Base-by-base conservation (phyloP, 441 rosid genomes). In the Adansonia gregorii region DNA sequence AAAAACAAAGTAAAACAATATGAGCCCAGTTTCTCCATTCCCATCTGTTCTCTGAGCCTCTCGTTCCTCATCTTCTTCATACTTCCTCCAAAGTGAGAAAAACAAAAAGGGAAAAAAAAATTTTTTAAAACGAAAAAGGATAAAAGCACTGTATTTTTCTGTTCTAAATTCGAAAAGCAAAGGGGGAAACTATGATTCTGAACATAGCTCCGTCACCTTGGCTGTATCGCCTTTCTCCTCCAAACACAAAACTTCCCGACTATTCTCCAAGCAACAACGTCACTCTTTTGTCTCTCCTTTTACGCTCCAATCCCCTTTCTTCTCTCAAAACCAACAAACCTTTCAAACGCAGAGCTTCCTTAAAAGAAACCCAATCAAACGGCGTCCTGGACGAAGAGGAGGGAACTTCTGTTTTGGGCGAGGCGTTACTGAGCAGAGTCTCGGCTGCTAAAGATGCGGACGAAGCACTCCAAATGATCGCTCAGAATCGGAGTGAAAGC, bases 381-480 rank as follows among this genome's bases (percentile, higher is more conserved):
- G 81, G 76, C 70, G 82, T 80, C 79, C 80, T 82, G n/a, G n/a
- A n/a, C 8, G 74, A 31, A 17, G 43, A 6, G 31, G 61, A 45
- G 17, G 67, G 76, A 48, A 75, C 69, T 70, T 80, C 85, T 10
- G 19, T 39, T 15, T 35, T 87, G 46, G 79, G 84, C 49, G 89
- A 89, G 59, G 87, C 84, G 64, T 74, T 86, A 78, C 82, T 95
- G 15, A 55, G 76, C 22, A 78, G 84, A 71, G 86, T 88, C 59
- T 85, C 94, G 8, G 78, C 82, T 70, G 91, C 88, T 65, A 84
- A 85, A 76, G 93, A 90, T 59, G 93, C 98, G 14, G 79, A 77
- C 39, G 93, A 91, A 83, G 99, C 89, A 6, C 79, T 95, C 56
- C 74, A 81, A 54, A 76, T 91, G 4, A 85, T 94, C 12, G 75